Evolutionary conservation across 805 yeast species (phyloP), one percentile per base, ranked within the genome.

Genomic region (Kazachstania taianensis): DNA sequence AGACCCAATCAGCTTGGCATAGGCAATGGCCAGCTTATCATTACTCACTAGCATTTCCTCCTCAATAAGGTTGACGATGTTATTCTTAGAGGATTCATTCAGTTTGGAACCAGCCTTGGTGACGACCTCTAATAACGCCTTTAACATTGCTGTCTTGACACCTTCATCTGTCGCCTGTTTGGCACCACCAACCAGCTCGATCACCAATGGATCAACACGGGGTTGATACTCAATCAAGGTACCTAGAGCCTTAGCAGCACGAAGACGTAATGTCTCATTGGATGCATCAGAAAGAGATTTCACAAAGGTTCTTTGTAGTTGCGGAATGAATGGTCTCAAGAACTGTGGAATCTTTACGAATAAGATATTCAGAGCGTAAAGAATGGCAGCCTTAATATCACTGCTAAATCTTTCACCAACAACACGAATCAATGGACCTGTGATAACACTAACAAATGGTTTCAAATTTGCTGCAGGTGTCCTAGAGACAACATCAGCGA

Each of bases 341-440:
- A 84, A 83, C 53, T 81, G 84, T 2, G 98, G 96, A 48, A 89
- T 81, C 65, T 85, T 82, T 17, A 63, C 63, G 50, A 92, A 75
- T 53, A 94, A 65, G 44, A 73, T 73, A 53, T 81, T 81, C 57
- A 94, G 70, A 1, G 97, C 94, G 43, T 71, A 69, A 52, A 92
- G 68, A 47, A 94, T 89, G n/a, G 95, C 94, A 25, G 94, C 79
- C 67, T 92, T 92, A 48, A 92, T 84, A 47, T 86, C 95, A 42
- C 94, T 72, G 13, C 79, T 73, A 46, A 84, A 89, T 59, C 95
- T 77, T 61, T 92, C 99, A 53, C 99, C 98, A 53, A 89, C 83
- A 38, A 89, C 94, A 69, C 99, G 85, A 62, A 92, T 92, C 53
- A 92, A 70, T 27, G 98, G 98, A 63, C 99, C 99, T 19, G 96